phyloP scores from a whole-genome alignment of 371 early-diverging fungal genomes.

The Mucor racemosus region DNA sequence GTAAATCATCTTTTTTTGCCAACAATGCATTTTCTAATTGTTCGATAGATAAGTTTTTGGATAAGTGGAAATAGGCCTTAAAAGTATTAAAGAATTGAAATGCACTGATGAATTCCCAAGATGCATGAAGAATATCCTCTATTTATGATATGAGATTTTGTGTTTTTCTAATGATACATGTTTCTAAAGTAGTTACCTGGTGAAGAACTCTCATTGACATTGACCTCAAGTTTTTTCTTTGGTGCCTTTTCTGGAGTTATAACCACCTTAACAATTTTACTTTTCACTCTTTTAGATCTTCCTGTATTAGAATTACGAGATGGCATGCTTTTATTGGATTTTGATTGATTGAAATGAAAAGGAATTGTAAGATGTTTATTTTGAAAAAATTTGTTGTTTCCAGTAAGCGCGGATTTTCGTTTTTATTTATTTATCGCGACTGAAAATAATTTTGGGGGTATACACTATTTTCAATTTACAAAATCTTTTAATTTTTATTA shows the following conservation, averaged over 20 bases:
- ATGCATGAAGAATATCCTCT: constrained; percentile 33
- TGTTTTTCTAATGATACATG: background rate
- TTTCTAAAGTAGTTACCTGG: constrained; percentile 22
- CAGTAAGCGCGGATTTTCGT: too few relatives aligned
- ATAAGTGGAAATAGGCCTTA: constrained; percentile 15
- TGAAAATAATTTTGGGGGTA: too few relatives aligned
- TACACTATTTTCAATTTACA: too few relatives aligned
- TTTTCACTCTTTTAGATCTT: background rate
- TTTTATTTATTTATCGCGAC: too few relatives aligned
- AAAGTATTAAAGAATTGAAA: constrained; percentile 27
- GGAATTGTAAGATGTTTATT: background rate
- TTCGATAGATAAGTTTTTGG: constrained; percentile 11
- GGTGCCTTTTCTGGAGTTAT: background rate
- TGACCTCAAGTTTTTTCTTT: constrained; percentile 9
- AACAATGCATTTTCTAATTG: constrained; percentile 18
- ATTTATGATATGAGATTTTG: too few relatives aligned
- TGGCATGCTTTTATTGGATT: constrained; percentile 12
- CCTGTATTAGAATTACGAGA: constrained; percentile 7
- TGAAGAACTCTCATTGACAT: constrained; percentile 17
- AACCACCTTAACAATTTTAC: background rate
- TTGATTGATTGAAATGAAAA: background rate
- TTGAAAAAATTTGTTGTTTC: background rate
- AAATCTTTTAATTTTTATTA: too few relatives aligned
- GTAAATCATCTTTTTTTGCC: background rate
- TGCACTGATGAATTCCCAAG: constrained; percentile 29